phyloP scores from a whole-genome alignment of 2,329 filamentous ascomycete species.

The Achaetomium macrosporum region DNA sequence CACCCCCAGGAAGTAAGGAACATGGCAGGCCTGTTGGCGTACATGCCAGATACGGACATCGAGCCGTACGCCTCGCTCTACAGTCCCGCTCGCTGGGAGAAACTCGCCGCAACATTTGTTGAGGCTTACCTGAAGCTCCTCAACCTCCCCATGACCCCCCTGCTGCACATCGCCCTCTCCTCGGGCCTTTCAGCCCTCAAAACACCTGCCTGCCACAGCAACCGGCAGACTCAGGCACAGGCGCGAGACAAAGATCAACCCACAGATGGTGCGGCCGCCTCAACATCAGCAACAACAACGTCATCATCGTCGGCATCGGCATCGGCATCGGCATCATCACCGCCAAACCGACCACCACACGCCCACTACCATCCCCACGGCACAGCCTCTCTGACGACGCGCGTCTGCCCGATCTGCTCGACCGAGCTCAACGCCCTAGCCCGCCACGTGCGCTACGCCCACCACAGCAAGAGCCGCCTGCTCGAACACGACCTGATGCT shows the following conservation, averaged over 20 bases:
- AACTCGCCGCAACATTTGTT: conserved; percentile 75
- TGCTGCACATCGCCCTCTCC: conserved; percentile 84
- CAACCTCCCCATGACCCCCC: conserved; percentile 71
- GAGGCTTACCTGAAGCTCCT: conserved; percentile 82
- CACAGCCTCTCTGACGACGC: conserved; percentile 54
- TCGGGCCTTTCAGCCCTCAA: conserved; percentile 92
- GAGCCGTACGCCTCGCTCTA: conserved; percentile 42
- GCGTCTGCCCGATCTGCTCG: conserved; percentile 91
- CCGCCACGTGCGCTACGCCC: conserved; percentile 82
- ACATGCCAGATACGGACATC: conserved; percentile 46
- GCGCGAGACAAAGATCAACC: conserved; percentile 26
- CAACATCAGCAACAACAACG: neutral
- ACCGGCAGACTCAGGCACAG: conserved; percentile 9
- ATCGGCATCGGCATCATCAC: neutral
- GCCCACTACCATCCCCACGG: conserved; percentile 26
- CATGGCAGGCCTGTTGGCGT: conserved; percentile 76
- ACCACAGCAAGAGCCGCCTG: conserved; percentile 84
- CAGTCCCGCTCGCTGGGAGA: conserved; percentile 63
- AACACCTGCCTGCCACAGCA: conserved; percentile 77
- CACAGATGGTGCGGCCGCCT: conserved; percentile 29
- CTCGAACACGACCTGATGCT: conserved; percentile 80
- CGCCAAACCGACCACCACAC: conserved; percentile 19
- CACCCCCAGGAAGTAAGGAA: conserved; percentile 64
- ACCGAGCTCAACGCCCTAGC: conserved; percentile 92
- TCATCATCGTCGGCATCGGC: neutral